Conservation (phyloP, 2,329 filamentous ascomycete species). For the Apiospora pterosperma region DNA sequence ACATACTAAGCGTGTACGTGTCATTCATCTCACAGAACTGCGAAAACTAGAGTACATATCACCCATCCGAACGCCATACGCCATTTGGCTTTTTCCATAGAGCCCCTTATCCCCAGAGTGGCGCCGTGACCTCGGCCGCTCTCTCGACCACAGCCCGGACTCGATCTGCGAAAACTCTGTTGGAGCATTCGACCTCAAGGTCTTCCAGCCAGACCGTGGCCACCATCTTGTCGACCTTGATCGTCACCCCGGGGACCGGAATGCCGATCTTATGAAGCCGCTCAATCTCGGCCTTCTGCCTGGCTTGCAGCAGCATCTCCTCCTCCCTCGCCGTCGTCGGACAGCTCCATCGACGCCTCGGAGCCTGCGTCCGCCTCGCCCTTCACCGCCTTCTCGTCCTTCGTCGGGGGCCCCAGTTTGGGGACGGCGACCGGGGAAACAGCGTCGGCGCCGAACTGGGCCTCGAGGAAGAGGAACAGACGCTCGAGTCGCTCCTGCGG, state of each 20-base stretch:
- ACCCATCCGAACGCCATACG: constrained; percentile 1
- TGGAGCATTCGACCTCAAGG: constrained; percentile 82
- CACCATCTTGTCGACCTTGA: constrained; percentile 82
- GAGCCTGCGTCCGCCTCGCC: constrained; percentile 29
- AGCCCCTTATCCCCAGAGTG: constrained; percentile 55
- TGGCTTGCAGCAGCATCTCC: constrained; percentile 46
- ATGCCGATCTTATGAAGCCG: constrained; percentile 81
- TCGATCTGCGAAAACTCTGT: constrained; percentile 75
- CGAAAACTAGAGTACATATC: background rate
- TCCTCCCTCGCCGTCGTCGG: constrained; percentile 34
- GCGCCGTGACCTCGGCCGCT: constrained; percentile 81
- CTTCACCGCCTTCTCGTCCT: constrained; percentile 29
- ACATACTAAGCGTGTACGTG: background rate
- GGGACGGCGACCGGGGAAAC: constrained; percentile 72
- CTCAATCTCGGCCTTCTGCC: constrained; percentile 67
- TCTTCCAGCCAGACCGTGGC: constrained; percentile 92
- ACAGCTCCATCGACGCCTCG: constrained; percentile 33
- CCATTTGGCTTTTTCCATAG: background rate
- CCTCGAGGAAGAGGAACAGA: constrained; percentile 93
- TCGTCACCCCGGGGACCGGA: constrained; percentile 82
- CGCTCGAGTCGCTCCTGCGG: constrained; percentile 77
- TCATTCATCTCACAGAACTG: background rate
- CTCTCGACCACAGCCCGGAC: constrained; percentile 87
- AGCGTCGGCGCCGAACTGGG: constrained; percentile 85
- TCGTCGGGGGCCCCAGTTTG: constrained; percentile 44